Evolutionary conservation across 768 basidiomycete genomes (phyloP).

Genomic region (Coprinopsis sp.): DNA sequence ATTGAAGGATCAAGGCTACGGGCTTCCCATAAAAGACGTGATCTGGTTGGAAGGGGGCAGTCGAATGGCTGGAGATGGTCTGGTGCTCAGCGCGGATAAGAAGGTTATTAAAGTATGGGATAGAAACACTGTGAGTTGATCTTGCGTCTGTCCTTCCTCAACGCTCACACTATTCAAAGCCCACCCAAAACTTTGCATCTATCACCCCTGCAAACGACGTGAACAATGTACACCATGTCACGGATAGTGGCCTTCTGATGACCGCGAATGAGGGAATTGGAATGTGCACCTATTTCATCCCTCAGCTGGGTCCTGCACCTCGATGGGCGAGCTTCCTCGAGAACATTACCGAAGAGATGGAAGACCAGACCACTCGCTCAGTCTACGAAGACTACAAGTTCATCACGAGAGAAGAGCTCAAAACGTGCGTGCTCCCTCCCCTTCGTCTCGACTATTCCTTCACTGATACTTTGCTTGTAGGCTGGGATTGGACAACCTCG

Average conservation of each 20-base stretch:
- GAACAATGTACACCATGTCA: constrained; percentile 87
- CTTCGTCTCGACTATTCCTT: not conserved
- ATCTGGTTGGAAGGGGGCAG: constrained; percentile 87
- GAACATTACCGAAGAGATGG: constrained; percentile 98
- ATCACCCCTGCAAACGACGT: constrained; percentile 88
- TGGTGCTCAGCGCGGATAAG: constrained; percentile 89
- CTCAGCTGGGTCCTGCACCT: constrained; percentile 94
- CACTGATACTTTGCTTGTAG: constrained; percentile 34
- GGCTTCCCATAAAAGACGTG: constrained; percentile 79
- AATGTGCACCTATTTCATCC: constrained; percentile 92
- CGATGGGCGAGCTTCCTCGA: constrained; percentile 98
- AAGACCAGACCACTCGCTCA: constrained; percentile 73
- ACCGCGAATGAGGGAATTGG: constrained; percentile 96
- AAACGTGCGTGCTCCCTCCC: constrained; percentile 52
- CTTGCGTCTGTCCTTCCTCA: not conserved
- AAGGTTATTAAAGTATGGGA: constrained; percentile 99
- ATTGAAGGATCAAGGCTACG: constrained; percentile 95
- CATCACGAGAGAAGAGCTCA: constrained; percentile 80
- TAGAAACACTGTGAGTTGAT: constrained; percentile 60
- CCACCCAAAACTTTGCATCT: constrained; percentile 82
- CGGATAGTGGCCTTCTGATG: constrained; percentile 84
- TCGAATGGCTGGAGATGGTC: constrained; percentile 79
- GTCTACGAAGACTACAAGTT: constrained; percentile 98
- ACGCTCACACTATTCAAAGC: constrained; percentile 39
- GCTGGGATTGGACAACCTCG: constrained; percentile 89